Base-by-base conservation (phyloP, 2,329 filamentous ascomycete genomes). In the Talaromyces pinophilus region DNA sequence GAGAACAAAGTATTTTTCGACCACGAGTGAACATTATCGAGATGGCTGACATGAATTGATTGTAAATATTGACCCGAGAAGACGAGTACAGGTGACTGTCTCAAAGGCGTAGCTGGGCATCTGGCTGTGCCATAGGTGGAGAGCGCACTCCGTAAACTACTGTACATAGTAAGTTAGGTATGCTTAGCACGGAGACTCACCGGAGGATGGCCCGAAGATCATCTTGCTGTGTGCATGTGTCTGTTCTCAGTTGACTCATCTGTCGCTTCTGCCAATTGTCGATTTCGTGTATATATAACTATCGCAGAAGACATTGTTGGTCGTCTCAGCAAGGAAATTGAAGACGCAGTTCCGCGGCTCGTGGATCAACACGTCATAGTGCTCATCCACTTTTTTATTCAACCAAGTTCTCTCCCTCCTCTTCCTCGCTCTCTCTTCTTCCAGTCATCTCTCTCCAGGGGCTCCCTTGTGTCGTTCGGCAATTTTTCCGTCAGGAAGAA, bases 291-390 rank as follows among this genome's bases (percentile, higher is more conserved):
- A 13, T 30, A 52, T 52, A 52, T 30, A 30, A 48, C 28, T 30
- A 15, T 17, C 40, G 5, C 22, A 25, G 19, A 25, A 28, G 25
- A 28, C 46, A 48, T 22, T 52, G 48, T 40, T 17, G 38, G 8
- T 19, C 42, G 2, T 19, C n/a, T 28, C 15, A 54, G n/a, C 52
- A 61, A n/a, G 28, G 33, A 59, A 33, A 33, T 11, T 1, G 7
- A 35, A 35, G 22, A 19, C 57, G 11, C 3, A 22, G 19, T 42
- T 40, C 40, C 38, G 59, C 59, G 17, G 54, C 54, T 40, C 54
- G 33, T 57, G 33, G 33, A 57, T 57, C 54, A 57, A 57, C 54
- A 57, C 54, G 54, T 57, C 54, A 57, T 57, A 38, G 54, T 33
- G 22, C 30, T 54, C 7, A 5, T 13, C n/a, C 48, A 55, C 35